Evolutionary conservation across 768 basidiomycete species (phyloP).

Genomic region (Gloeophyllum trabeum): DNA sequence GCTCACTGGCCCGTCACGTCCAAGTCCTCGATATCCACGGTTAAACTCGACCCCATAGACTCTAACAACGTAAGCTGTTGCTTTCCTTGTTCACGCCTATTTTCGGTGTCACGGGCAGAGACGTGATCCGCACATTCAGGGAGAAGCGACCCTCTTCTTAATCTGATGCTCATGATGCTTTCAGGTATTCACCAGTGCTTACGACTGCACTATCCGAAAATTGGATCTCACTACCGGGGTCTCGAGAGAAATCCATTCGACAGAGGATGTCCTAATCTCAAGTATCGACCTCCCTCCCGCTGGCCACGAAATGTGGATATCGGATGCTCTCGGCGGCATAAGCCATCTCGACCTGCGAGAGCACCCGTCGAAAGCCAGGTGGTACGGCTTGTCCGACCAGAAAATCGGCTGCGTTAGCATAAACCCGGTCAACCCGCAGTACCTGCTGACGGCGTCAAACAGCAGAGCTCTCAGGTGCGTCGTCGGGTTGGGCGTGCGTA

Average conservation of each 20-base stretch:
- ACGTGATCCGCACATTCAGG: too few species aligned
- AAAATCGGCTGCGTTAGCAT: constrained; percentile 77
- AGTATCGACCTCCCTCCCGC: constrained; percentile 57
- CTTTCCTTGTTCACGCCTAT: too few species aligned
- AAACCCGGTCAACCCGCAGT: constrained; percentile 58
- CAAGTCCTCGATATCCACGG: constrained; percentile 67
- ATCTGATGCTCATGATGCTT: constrained; percentile 2
- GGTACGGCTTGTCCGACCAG: constrained; percentile 55
- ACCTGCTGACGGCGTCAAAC: constrained; percentile 70
- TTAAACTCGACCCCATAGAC: constrained; percentile 70
- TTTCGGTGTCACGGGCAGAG: too few species aligned
- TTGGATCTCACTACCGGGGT: constrained; percentile 65
- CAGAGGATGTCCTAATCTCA: constrained; percentile 51
- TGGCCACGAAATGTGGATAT: constrained; percentile 80
- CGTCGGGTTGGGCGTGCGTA: too few species aligned
- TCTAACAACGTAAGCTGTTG: constrained; percentile 47
- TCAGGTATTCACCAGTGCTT: constrained; percentile 73
- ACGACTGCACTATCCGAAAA: constrained; percentile 68
- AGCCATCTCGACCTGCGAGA: constrained; percentile 73
- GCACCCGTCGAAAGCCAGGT: constrained; percentile 34
- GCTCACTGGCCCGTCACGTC: constrained; percentile 76
- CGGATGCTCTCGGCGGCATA: constrained; percentile 58
- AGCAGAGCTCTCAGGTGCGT: constrained; percentile 57
- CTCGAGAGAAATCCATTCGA: constrained; percentile 58
- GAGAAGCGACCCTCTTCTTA: too few species aligned